A percentile compares a stretch with the other conserved stretches of the same genome.
Conservation (phyloP, 352 stramenopile species). For the Phytophthora niederhauseri region DNA sequence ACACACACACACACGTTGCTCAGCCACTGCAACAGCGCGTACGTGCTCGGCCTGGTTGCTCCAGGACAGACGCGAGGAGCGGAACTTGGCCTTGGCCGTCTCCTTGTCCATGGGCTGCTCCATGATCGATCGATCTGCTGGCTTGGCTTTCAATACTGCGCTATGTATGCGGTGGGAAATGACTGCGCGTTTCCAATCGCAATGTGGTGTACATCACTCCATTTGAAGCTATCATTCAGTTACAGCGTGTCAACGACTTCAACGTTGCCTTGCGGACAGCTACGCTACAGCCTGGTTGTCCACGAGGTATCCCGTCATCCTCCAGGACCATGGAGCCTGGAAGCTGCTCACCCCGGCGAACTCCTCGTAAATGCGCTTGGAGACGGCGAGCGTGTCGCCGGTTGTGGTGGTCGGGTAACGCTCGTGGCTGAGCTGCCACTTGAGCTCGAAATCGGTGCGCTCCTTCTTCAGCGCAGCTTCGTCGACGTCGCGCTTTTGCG, state of each 20-base stretch:
- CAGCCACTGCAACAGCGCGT: conserved; percentile 15
- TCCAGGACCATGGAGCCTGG: conserved; percentile 12
- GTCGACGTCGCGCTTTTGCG: conserved; percentile 60
- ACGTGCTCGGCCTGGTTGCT: conserved; percentile 87
- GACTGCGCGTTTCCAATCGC: conserved; percentile 22
- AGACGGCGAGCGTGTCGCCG: conserved; percentile 57
- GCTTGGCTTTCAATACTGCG: neutral
- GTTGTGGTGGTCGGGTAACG: conserved; percentile 50
- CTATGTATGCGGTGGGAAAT: conserved; percentile 1
- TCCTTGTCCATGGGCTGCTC: conserved; percentile 74
- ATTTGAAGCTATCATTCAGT: conserved; percentile 13
- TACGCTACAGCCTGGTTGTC: neutral
- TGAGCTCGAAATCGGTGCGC: conserved; percentile 70
- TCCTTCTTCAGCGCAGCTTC: conserved; percentile 48
- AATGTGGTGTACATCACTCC: conserved; percentile 11
- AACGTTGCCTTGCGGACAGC: neutral
- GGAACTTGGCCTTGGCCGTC: conserved; percentile 72
- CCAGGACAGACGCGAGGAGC: conserved; percentile 79
- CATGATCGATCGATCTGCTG: conserved; percentile 12
- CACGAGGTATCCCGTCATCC: neutral
- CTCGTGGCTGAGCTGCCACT: conserved; percentile 72
- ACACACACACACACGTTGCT: neutral
- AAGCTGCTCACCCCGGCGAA: conserved; percentile 35
- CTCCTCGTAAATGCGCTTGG: conserved; percentile 59
- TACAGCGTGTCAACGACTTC: conserved; percentile 17